Evolutionary conservation across 2,329 filamentous ascomycete genomes (phyloP).

Genomic region (Annulohypoxylon truncatum): DNA sequence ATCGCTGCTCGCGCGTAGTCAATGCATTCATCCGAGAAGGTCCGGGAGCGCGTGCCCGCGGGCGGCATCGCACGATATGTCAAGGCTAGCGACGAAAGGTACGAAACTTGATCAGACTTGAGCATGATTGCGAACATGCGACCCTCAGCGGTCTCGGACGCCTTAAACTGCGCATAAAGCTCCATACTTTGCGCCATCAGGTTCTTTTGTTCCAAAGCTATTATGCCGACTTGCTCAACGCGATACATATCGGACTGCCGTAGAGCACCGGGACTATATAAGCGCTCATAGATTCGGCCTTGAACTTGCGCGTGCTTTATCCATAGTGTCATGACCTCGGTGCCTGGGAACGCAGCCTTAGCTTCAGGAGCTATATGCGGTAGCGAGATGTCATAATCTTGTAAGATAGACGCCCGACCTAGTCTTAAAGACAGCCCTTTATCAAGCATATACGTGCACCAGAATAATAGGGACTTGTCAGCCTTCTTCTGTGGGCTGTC

Average conservation of each 20-base stretch:
- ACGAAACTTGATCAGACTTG: slow-evolving; percentile 56
- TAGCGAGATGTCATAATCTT: slow-evolving; percentile 67
- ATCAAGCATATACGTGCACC: slow-evolving; percentile 67
- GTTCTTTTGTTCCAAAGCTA: slow-evolving; percentile 50
- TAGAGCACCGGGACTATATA: slow-evolving; percentile 61
- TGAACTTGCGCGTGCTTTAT: slow-evolving; percentile 65
- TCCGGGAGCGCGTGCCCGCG: slow-evolving; percentile 44
- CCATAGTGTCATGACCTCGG: slow-evolving; percentile 59
- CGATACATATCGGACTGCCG: slow-evolving; percentile 51
- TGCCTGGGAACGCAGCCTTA: slow-evolving; percentile 49
- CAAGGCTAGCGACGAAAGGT: slow-evolving; percentile 56
- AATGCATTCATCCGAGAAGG: slow-evolving; percentile 57
- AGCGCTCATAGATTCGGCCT: slow-evolving; percentile 65
- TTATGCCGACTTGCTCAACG: slow-evolving; percentile 49
- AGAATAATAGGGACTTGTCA: slow-evolving; percentile 62
- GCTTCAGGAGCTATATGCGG: slow-evolving; percentile 51
- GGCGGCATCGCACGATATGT: slow-evolving; percentile 57
- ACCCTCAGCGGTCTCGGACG: slow-evolving; percentile 39
- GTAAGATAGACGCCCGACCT: slow-evolving; percentile 64
- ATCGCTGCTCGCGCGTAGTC: slow-evolving; percentile 57
- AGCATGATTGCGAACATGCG: slow-evolving; percentile 52
- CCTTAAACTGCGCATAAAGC: slow-evolving; percentile 44
- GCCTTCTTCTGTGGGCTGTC: slow-evolving; percentile 45
- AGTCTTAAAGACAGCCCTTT: slow-evolving; percentile 66
- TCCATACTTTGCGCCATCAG: slow-evolving; percentile 47